These are phyloP conservation scores for Cylindrotheca fusiformis DNA, from an alignment of 108 stramenopile species.

Conservation along the genomic window DNA sequence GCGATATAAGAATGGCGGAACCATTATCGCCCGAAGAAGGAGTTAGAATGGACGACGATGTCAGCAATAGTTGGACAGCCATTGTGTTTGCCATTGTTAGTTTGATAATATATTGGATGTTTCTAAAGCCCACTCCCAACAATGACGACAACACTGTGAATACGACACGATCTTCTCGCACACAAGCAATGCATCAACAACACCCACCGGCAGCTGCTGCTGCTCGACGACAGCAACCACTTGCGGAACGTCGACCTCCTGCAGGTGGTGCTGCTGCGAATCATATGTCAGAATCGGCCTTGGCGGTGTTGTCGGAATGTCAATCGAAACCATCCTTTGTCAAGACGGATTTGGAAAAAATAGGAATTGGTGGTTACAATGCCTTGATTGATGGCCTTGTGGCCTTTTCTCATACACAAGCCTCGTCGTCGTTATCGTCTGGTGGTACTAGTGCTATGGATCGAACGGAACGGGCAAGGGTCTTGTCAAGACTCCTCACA, in stretches of 20 bases:
- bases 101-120: slow-evolving; percentile 27
- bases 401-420: slow-evolving; percentile 12
- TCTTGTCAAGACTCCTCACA: slow-evolving; percentile 1
- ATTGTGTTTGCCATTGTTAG: slow-evolving; percentile 21
- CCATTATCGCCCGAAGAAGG: too few species aligned
- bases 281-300: slow-evolving; percentile 2
- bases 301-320: slow-evolving; percentile 17
- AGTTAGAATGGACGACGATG: too few species aligned
- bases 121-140: slow-evolving; percentile 21
- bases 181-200: slow-evolving; percentile 1
- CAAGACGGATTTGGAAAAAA: background rate
- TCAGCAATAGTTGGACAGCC: slow-evolving; percentile 8
- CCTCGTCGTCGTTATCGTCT: background rate
- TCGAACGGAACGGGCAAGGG: slow-evolving; percentile 25
- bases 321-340: slow-evolving; percentile 23
- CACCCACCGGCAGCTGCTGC: slow-evolving; percentile 1
- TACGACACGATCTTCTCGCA: background rate
- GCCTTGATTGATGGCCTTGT: slow-evolving; percentile 27
- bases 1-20: too few species aligned
- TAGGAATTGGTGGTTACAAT: slow-evolving; percentile 18
- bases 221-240: background rate
- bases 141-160: background rate
- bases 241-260: background rate
- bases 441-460: background rate
- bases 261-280: background rate